phyloP scores from a whole-genome alignment of 306 rosid genomes.

The Parietaria judaica region DNA sequence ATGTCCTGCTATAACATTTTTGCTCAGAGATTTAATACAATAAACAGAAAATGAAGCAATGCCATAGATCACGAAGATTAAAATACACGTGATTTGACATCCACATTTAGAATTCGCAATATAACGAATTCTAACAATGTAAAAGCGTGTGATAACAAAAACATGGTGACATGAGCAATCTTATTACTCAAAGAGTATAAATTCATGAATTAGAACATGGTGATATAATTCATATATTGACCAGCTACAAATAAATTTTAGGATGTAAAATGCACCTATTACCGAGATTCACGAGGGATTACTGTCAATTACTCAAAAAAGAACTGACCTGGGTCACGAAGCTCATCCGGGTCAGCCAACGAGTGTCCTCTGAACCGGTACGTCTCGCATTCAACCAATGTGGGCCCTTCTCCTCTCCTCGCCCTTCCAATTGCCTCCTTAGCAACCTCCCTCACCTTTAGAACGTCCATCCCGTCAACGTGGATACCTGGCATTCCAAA shows the following conservation, averaged over 20 bases:
- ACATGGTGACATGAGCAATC: too few relatives aligned
- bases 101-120: not conserved
- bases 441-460: conserved; percentile 97
- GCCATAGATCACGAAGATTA: not conserved
- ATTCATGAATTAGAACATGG: too few relatives aligned
- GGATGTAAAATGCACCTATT: too few relatives aligned
- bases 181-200: too few relatives aligned
- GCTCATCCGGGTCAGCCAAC: conserved; percentile 99
- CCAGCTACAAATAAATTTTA: too few relatives aligned
- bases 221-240: too few relatives aligned
- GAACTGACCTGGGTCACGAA: conserved; percentile 94
- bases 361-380: conserved; percentile 98
- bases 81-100: conserved; percentile 12
- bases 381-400: conserved; percentile 93
- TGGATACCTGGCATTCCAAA: conserved; percentile 98
- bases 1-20: not conserved
- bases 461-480: conserved; percentile 98
- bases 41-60: not conserved
- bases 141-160: too few relatives aligned
- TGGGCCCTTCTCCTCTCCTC: conserved; percentile 98
- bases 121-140: too few relatives aligned
- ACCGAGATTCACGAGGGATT: too few relatives aligned
- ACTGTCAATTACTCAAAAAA: conserved; percentile 4
- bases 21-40: not conserved
- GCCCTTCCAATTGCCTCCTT: conserved; percentile 89